Evolutionary conservation across 1,284 basidiomycete genomes (phyloP).

Genomic region (Salmacisia buchloeana): DNA sequence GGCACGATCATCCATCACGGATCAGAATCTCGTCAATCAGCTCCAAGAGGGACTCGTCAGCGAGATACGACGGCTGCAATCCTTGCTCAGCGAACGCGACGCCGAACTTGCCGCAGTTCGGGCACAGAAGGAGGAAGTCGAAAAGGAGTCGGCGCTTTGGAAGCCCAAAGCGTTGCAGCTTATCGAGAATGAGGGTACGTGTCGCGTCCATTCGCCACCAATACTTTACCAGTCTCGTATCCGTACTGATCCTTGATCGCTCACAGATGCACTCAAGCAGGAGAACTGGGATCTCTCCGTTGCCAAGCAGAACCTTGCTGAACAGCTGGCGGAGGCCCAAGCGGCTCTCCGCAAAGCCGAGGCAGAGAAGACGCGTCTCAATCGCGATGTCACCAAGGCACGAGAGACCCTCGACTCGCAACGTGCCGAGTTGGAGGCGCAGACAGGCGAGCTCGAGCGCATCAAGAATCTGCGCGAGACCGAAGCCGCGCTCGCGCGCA

Average conservation of each 20-base stretch:
- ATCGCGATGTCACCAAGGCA: conserved; percentile 66
- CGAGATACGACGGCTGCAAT: conserved; percentile 36
- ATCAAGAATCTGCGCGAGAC: conserved; percentile 84
- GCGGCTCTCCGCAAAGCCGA: conserved; percentile 67
- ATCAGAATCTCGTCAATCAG: conserved; percentile 39
- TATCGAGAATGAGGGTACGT: conserved; percentile 29
- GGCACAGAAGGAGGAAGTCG: conserved; percentile 26
- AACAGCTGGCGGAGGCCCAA: conserved; percentile 66
- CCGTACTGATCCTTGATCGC: neutral
- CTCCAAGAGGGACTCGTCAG: conserved; percentile 37
- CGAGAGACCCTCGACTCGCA: conserved; percentile 75
- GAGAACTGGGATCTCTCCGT: conserved; percentile 99
- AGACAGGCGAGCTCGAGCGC: conserved; percentile 64
- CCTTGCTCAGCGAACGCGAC: conserved; percentile 35
- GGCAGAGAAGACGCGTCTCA: conserved; percentile 73
- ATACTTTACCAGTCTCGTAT: neutral
- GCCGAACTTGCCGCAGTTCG: conserved; percentile 28
- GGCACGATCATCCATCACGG: conserved; percentile 31
- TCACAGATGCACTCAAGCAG: conserved; percentile 73
- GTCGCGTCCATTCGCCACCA: neutral
- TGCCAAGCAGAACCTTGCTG: conserved; percentile 75
- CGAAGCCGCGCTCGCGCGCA: conserved; percentile 80
- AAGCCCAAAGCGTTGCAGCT: conserved; percentile 38
- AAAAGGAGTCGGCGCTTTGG: conserved; percentile 38
- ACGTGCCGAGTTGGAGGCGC: conserved; percentile 77